Conservation (phyloP, 2,329 filamentous ascomycete genomes). For the Botrytis cinerea region DNA sequence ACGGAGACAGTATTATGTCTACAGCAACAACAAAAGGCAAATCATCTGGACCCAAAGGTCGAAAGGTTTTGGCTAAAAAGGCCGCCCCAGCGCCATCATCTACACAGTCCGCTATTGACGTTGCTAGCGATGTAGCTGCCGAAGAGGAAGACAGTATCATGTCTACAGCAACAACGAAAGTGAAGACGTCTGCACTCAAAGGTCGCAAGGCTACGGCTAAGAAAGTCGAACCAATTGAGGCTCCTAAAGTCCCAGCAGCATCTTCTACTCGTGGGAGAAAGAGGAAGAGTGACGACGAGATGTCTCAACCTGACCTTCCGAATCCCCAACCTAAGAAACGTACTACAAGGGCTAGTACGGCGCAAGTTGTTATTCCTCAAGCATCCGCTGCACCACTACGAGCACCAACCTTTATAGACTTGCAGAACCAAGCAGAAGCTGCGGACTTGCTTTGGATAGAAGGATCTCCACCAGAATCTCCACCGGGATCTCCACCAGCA, state of each 20-base stretch:
- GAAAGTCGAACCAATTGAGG: conserved; percentile 57
- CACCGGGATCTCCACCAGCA: conserved; percentile 7
- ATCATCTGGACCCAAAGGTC: conserved; percentile 55
- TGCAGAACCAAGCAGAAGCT: conserved; percentile 7
- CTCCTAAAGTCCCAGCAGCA: conserved; percentile 43
- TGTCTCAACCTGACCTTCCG: conserved; percentile 25
- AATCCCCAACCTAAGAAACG: conserved; percentile 46
- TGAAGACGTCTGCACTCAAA: background rate
- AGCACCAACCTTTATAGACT: conserved; percentile 53
- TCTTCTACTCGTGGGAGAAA: conserved; percentile 36
- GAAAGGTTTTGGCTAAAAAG: conserved; percentile 46
- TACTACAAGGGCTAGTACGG: conserved; percentile 40
- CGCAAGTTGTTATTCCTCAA: conserved; percentile 55
- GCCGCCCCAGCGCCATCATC: conserved; percentile 71
- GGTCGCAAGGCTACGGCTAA: conserved; percentile 46
- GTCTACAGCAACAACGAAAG: conserved; percentile 11
- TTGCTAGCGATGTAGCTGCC: conserved; percentile 49
- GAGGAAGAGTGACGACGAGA: conserved; percentile 36
- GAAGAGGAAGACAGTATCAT: conserved; percentile 57
- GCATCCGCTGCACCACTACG: conserved; percentile 49
- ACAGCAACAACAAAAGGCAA: conserved; percentile 59
- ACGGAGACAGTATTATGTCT: conserved; percentile 59
- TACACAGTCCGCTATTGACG: conserved; percentile 56
- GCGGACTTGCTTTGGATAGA: conserved; percentile 17
- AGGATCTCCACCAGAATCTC: conserved; percentile 8